Conservation (phyloP, 257 asterid species). For the Primulina eburnea region DNA sequence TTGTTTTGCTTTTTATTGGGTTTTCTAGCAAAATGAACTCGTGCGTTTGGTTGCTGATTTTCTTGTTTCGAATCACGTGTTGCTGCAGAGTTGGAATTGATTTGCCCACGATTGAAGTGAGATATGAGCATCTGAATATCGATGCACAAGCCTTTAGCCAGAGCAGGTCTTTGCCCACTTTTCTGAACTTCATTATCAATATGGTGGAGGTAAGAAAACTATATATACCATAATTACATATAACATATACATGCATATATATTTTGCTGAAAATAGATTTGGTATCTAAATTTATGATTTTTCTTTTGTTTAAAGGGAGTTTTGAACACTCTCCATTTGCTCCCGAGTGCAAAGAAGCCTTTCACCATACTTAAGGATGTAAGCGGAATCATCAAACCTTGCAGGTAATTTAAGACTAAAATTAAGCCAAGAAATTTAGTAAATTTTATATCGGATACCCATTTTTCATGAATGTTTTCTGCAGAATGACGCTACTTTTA, state of each 20-base stretch:
- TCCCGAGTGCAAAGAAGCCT: constrained; percentile 48
- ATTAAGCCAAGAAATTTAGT: neutral
- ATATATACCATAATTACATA: too few relatives aligned
- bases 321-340: constrained; percentile 37
- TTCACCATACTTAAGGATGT: constrained; percentile 56
- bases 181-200: constrained; percentile 44
- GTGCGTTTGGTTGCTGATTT: neutral
- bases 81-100: constrained; percentile 53
- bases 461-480: neutral
- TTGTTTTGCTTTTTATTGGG: neutral
- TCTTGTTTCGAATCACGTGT: too few relatives aligned
- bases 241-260: too few relatives aligned
- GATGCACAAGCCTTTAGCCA: constrained; percentile 43
- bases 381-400: constrained; percentile 62
- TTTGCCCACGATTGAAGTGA: constrained; percentile 54
- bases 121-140: constrained; percentile 41
- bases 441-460: too few relatives aligned
- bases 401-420: constrained; percentile 26
- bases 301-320: constrained; percentile 28
- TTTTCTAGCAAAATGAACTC: neutral
- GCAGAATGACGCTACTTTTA: constrained; percentile 50
- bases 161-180: constrained; percentile 45
- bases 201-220: constrained; percentile 33
- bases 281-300: neutral
- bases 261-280: neutral